These are phyloP conservation scores for Starmerella scarabaei DNA, from an alignment of 805 yeast species.

Conservation along the genomic window DNA sequence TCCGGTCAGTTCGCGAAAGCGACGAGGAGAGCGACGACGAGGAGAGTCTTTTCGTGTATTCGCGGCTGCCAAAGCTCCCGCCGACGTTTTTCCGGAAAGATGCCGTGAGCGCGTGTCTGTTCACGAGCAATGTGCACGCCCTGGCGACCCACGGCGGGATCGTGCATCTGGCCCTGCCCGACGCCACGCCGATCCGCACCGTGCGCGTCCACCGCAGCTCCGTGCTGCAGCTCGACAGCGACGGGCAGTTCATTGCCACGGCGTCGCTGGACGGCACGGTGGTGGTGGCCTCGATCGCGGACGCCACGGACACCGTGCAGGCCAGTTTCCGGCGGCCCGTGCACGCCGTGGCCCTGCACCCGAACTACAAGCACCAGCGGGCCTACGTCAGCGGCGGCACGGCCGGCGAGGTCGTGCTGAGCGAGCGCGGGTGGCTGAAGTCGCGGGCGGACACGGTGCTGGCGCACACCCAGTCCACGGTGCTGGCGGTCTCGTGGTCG, in stretches of 20 bases:
- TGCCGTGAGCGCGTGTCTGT: constrained; percentile 58
- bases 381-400: constrained; percentile 81
- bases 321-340: constrained; percentile 79
- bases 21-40: constrained; percentile 12
- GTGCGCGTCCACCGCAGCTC: constrained; percentile 80
- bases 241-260: constrained; percentile 64
- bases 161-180: constrained; percentile 51
- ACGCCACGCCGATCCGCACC: constrained; percentile 51
- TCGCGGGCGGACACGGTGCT: constrained; percentile 56
- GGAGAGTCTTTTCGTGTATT: constrained; percentile 49
- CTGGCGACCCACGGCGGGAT: constrained; percentile 88
- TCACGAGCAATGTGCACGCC: constrained; percentile 48
- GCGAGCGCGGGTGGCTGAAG: constrained; percentile 80
- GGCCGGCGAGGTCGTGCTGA: constrained; percentile 64
- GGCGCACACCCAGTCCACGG: constrained; percentile 33
- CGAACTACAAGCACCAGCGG: constrained; percentile 46
- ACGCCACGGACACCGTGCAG: constrained; percentile 52
- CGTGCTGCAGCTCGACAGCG: constrained; percentile 44
- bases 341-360: constrained; percentile 72
- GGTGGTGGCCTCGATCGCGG: constrained; percentile 57
- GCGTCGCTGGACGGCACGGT: constrained; percentile 93
- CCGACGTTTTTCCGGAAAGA: constrained; percentile 58
- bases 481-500: constrained; percentile 46
- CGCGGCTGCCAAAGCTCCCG: constrained; percentile 57
- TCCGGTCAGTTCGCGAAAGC: too few species aligned